A percentile compares a stretch with the other conserved stretches of the same genome.
Evolutionary conservation across 257 asterid species (phyloP).

Genomic region (Mentha longifolia): DNA sequence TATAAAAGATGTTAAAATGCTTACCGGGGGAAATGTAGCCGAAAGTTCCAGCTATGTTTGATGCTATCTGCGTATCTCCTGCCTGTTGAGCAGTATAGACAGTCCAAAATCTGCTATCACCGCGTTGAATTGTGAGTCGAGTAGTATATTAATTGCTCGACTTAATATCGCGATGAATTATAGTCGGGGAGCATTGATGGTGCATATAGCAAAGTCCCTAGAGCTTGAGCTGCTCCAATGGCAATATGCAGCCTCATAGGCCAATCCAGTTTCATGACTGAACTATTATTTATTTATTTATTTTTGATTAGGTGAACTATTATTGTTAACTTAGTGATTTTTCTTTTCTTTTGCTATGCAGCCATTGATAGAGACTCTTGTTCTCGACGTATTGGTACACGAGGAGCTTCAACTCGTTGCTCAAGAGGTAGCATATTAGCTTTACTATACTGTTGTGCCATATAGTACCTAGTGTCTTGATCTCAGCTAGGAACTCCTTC

Average conservation of each 20-base stretch:
- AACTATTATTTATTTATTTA: too few relatives aligned
- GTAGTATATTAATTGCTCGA: slow-evolving; percentile 67
- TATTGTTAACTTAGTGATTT: background rate
- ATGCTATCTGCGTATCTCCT: slow-evolving; percentile 57
- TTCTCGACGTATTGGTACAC: slow-evolving; percentile 67
- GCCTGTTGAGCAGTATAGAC: slow-evolving; percentile 53
- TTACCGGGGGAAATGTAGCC: slow-evolving; percentile 79
- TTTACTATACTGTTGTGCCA: slow-evolving; percentile 69
- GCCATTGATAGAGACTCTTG: slow-evolving; percentile 67
- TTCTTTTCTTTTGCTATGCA: slow-evolving; percentile 42
- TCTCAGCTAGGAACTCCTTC: slow-evolving; percentile 68
- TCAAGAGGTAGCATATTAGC: slow-evolving; percentile 59
- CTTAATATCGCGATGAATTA: slow-evolving; percentile 69
- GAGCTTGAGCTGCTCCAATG: slow-evolving; percentile 65
- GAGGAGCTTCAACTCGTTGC: slow-evolving; percentile 54
- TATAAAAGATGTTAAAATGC: background rate
- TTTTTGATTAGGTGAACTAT: too few relatives aligned
- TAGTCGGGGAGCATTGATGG: slow-evolving; percentile 61
- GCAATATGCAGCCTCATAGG: slow-evolving; percentile 64
- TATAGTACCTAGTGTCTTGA: slow-evolving; percentile 60
- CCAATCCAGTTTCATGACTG: slow-evolving; percentile 50
- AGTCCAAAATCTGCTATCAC: slow-evolving; percentile 72
- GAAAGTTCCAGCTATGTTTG: slow-evolving; percentile 65
- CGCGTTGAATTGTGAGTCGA: too few relatives aligned
- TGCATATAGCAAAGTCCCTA: slow-evolving; percentile 81